Evolutionary conservation across 176 grass and related monocot species (phyloP), one percentile per base, ranked within the genome.

Genomic region (Aegilops longissima): DNA sequence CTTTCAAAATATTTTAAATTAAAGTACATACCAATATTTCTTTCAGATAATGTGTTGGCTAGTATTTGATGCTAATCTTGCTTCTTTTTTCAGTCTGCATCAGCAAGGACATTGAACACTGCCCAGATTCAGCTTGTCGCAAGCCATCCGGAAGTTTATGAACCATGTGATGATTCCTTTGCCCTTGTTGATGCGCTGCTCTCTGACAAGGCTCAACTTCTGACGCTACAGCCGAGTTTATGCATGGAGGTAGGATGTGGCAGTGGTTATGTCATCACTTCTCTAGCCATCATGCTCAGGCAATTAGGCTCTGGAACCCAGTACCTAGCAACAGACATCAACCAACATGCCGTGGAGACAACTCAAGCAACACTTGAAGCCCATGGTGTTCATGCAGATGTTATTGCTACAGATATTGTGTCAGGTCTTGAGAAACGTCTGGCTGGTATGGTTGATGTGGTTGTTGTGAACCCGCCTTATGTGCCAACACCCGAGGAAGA

Each of bases 131-230:
- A 73, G 16, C 90, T 96, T 64, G 88, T 98, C 0, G 90, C 92
- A 27, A 42, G 65, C 71, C 97, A 98, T 86, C 92, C 94, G 10
- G 92, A 98, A 71, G 97, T 98, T 77, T 98, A 98, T 64, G 94
- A 94, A 47, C 94, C 97, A 85, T 98, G 94, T 42, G 94, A 98
- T 70, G 94, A 98, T 86, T 96, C 97, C 3, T 98, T 96, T 93
- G 88, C 89, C 6, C 86, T 98, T 31, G 97, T 98, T 68, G 97
- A 98, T 94, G 93, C 97, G 6, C 92, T 98, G 30, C 87, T 98
- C 70, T 95, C 97, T 39, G 97, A 98, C 73, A 89, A 88, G 61
- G 72, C 85, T 65, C 89, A 89, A 14, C 77, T 98, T 78, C 76
- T 98, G 64, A 49, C 83, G 4, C 87, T 94, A 38, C 78, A 85